These are phyloP conservation scores for Echites panduratus DNA, from an alignment of 257 asterid genomes.

Conservation along the genomic window DNA sequence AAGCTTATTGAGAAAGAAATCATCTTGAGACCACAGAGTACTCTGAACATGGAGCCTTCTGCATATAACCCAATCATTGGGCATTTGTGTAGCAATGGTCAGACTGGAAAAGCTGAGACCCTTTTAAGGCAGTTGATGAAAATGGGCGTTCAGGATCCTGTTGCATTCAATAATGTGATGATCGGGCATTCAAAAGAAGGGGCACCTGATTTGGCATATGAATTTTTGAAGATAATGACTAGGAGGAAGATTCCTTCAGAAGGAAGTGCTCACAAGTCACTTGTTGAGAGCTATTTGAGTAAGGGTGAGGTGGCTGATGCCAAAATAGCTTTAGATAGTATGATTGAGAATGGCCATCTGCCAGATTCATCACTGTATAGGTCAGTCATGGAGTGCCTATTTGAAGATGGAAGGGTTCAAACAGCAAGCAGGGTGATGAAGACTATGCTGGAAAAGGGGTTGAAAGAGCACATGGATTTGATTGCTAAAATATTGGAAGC, in stretches of 20 bases:
- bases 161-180: constrained; percentile 56
- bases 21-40: constrained; percentile 53
- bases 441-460: constrained; percentile 83
- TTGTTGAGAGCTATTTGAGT: constrained; percentile 53
- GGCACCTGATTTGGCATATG: constrained; percentile 64
- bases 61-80: constrained; percentile 71
- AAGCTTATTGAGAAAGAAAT: constrained; percentile 79
- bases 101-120: constrained; percentile 73
- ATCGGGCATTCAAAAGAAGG: constrained; percentile 80
- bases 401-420: constrained; percentile 84
- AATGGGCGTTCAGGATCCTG: constrained; percentile 73
- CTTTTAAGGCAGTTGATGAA: constrained; percentile 86
- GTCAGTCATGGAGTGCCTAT: constrained; percentile 79
- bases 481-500: constrained; percentile 68
- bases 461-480: constrained; percentile 63
- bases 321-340: constrained; percentile 66
- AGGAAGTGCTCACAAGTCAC: constrained; percentile 51
- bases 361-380: constrained; percentile 71
- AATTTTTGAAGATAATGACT: constrained; percentile 60
- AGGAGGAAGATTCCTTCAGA: constrained; percentile 61
- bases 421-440: constrained; percentile 95
- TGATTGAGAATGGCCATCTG: constrained; percentile 73
- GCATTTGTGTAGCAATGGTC: constrained; percentile 72
- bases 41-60: constrained; percentile 62
- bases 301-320: constrained; percentile 86